Conservation (phyloP, 2,329 filamentous ascomycete genomes). For the Penicillium sp. region DNA sequence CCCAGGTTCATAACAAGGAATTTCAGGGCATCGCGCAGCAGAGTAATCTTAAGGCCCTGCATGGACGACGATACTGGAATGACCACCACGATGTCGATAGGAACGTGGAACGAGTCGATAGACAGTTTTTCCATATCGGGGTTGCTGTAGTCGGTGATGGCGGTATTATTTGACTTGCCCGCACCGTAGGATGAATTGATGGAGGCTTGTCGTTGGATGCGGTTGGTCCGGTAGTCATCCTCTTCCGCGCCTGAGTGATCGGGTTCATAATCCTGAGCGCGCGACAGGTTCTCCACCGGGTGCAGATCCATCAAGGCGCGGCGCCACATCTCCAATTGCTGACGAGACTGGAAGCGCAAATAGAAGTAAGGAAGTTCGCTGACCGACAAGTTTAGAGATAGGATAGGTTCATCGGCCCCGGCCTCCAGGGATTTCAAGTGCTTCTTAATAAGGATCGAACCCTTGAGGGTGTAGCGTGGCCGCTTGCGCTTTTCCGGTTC, state of each 20-base stretch:
- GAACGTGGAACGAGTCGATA: conserved; percentile 80
- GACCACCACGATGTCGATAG: conserved; percentile 92
- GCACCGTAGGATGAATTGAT: conserved; percentile 80
- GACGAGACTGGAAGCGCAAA: conserved; percentile 78
- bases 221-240: conserved; percentile 70
- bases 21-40: conserved; percentile 85
- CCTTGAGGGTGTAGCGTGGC: conserved; percentile 85
- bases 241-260: conserved; percentile 84
- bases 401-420: conserved; percentile 71
- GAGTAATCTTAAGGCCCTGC: conserved; percentile 98
- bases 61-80: conserved; percentile 97
- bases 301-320: conserved; percentile 84
- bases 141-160: conserved; percentile 87
- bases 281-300: conserved; percentile 60
- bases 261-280: conserved; percentile 75
- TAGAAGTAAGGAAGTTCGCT: conserved; percentile 92
- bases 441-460: conserved; percentile 97
- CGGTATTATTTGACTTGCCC: conserved; percentile 79
- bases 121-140: conserved; percentile 52
- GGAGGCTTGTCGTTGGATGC: conserved; percentile 74
- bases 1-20: conserved; percentile 90
- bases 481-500: conserved; percentile 60
- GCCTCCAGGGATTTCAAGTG: conserved; percentile 88
- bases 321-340: conserved; percentile 85
- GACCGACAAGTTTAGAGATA: conserved; percentile 89